Evolutionary conservation across 2,329 filamentous ascomycete species (phyloP).

Genomic region (Didymella pomorum): DNA sequence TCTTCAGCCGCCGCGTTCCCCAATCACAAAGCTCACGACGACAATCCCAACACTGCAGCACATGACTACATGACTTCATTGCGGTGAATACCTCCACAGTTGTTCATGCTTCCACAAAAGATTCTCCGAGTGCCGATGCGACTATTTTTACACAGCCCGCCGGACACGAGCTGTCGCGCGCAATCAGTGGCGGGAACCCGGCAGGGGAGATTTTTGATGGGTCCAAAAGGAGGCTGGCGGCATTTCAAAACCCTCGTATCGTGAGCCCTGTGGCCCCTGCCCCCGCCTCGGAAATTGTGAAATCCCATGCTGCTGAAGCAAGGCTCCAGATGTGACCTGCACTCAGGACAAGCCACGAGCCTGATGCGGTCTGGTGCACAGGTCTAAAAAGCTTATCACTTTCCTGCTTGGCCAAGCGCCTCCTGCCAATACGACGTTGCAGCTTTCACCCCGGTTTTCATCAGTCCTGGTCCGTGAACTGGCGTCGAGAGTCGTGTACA

Average conservation of each 20-base stretch:
- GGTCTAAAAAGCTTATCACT: conserved; percentile 17
- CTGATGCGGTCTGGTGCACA: conserved; percentile 10
- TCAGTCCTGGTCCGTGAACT: conserved; percentile 10
- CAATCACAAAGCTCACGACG: conserved; percentile 4
- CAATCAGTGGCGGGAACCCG: conserved; percentile 6
- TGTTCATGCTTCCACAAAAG: conserved; percentile 4
- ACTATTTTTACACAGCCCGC: conserved; percentile 16
- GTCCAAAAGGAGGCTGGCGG: conserved; percentile 16
- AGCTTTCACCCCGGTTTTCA: conserved; percentile 17
- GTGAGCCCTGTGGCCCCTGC: conserved; percentile 4
- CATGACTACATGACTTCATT: conserved; percentile 12
- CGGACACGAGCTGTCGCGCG: conserved; percentile 11
- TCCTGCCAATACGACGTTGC: conserved; percentile 19
- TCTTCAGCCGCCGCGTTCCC: conserved; percentile 7
- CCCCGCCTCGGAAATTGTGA: conserved; percentile 18
- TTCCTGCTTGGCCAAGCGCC: conserved; percentile 15
- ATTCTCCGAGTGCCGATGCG: neutral
- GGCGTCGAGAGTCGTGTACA: conserved; percentile 13
- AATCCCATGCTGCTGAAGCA: conserved; percentile 18
- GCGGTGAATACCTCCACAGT: conserved; percentile 1
- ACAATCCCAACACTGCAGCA: conserved; percentile 8
- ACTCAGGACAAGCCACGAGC: conserved; percentile 9
- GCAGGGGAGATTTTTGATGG: conserved; percentile 19
- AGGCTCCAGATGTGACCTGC: conserved; percentile 5
- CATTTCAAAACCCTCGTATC: conserved; percentile 1